Evolutionary conservation across 1,139 yeast species (phyloP).

Genomic region (Scheffersomyces quercinus): DNA sequence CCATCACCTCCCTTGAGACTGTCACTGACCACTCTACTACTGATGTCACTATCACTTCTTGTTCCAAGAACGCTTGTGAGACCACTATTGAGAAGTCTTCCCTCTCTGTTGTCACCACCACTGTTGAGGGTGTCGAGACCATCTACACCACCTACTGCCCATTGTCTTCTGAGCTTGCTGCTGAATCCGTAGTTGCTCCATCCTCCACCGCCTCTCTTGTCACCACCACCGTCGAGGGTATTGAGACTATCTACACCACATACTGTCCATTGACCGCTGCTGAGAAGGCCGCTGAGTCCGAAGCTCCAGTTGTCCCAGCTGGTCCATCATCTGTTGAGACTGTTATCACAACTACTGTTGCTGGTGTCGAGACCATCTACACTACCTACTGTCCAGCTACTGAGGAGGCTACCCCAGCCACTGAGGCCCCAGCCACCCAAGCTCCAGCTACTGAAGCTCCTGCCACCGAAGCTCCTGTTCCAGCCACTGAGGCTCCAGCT

Average conservation of each 20-base stretch:
- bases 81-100: conserved; percentile 12
- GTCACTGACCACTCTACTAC: conserved; percentile 37
- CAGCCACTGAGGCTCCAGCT: conserved; percentile 7
- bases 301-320: conserved; percentile 16
- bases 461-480: conserved; percentile 13
- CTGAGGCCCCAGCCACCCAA: conserved; percentile 15
- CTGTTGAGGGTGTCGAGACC: conserved; percentile 17
- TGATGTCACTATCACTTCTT: conserved; percentile 44
- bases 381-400: conserved; percentile 23
- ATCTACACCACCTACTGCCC: conserved; percentile 21
- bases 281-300: conserved; percentile 10
- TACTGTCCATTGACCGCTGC: conserved; percentile 42
- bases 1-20: conserved; percentile 18
- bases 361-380: conserved; percentile 16
- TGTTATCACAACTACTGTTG: conserved; percentile 15
- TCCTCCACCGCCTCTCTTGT: conserved; percentile 26
- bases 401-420: conserved; percentile 13
- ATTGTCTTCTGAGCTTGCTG: conserved; percentile 5
- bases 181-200: conserved; percentile 20
- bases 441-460: conserved; percentile 20
- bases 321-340: conserved; percentile 13
- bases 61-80: conserved; percentile 37
- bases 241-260: conserved; percentile 49
- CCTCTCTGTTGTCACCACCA: conserved; percentile 16
- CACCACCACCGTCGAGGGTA: conserved; percentile 44